Evolutionary conservation across 2,329 filamentous ascomycete genomes (phyloP).

Genomic region (Diaporthe capsici): DNA sequence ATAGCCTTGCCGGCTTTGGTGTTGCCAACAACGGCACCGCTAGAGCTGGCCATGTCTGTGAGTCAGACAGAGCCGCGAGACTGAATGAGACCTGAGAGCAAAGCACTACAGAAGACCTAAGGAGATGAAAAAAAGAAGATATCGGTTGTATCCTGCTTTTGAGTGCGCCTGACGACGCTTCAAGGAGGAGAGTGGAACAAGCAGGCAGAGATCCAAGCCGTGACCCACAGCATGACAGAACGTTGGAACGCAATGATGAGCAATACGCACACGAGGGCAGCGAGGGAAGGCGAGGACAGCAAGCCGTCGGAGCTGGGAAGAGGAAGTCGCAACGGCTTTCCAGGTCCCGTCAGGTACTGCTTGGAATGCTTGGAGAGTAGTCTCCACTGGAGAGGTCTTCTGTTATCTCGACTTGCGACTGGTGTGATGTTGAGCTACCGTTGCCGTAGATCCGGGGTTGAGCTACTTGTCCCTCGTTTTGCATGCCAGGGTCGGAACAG

Average conservation of each 20-base stretch:
- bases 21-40: slow-evolving; percentile 20
- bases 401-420: slow-evolving; percentile 20
- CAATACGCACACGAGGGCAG: slow-evolving; percentile 20
- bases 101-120: slow-evolving; percentile 7
- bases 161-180: slow-evolving; percentile 21
- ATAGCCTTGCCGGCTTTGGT: slow-evolving; percentile 33
- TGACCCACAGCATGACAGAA: slow-evolving; percentile 42
- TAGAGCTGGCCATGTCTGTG: slow-evolving; percentile 38
- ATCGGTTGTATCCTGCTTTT: slow-evolving; percentile 5
- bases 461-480: slow-evolving; percentile 2
- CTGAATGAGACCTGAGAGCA: slow-evolving; percentile 1
- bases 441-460: slow-evolving; percentile 22
- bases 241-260: slow-evolving; percentile 18
- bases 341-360: background rate
- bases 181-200: slow-evolving; percentile 37
- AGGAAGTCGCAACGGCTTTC: background rate
- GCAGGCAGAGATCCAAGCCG: slow-evolving; percentile 39
- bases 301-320: background rate
- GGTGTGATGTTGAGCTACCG: slow-evolving; percentile 7
- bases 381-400: background rate
- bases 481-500: background rate
- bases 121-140: background rate
- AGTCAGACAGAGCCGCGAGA: slow-evolving; percentile 6
- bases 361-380: background rate
- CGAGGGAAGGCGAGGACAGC: slow-evolving; percentile 10